Conservation (phyloP, 345 rosid genomes). For the Isatis tinctoria region DNA sequence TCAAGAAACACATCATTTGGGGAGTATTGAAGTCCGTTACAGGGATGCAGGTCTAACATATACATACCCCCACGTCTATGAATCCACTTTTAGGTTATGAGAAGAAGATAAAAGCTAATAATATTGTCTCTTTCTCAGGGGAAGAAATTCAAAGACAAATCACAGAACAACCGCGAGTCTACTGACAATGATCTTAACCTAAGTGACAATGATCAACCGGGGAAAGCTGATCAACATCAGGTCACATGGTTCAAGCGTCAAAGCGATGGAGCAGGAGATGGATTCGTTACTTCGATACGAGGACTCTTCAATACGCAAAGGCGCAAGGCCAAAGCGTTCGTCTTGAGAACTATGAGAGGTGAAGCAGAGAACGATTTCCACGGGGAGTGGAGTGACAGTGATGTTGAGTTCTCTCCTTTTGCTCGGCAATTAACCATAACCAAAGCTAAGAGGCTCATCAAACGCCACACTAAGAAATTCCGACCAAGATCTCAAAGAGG, state of each 20-base stretch:
- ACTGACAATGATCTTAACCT: conserved; percentile 74
- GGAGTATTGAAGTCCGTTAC: conserved; percentile 96
- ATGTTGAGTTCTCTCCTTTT: conserved; percentile 74
- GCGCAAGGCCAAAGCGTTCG: conserved; percentile 88
- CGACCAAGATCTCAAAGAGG: conserved; percentile 81
- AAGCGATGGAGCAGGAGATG: conserved; percentile 96
- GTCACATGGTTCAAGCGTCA: conserved; percentile 74
- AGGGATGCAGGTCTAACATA: conserved; percentile 90
- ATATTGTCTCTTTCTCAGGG: conserved; percentile 46
- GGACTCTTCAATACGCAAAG: conserved; percentile 94
- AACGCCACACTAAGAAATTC: conserved; percentile 86
- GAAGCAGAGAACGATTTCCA: conserved; percentile 85
- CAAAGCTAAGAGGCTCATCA: conserved; percentile 77
- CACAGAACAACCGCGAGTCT: conserved; percentile 53
- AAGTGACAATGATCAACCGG: conserved; percentile 71
- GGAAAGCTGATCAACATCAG: conserved; percentile 64
- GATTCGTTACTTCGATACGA: conserved; percentile 84
- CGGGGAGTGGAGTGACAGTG: conserved; percentile 96
- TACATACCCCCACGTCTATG: neutral
- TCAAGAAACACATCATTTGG: conserved; percentile 97
- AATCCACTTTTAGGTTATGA: neutral
- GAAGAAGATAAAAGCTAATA: neutral
- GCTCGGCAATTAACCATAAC: conserved; percentile 92
- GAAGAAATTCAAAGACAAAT: conserved; percentile 89
- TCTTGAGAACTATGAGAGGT: conserved; percentile 90